Conservation (phyloP, 2,329 filamentous ascomycete species). For the Pochonia chlamydosporia region DNA sequence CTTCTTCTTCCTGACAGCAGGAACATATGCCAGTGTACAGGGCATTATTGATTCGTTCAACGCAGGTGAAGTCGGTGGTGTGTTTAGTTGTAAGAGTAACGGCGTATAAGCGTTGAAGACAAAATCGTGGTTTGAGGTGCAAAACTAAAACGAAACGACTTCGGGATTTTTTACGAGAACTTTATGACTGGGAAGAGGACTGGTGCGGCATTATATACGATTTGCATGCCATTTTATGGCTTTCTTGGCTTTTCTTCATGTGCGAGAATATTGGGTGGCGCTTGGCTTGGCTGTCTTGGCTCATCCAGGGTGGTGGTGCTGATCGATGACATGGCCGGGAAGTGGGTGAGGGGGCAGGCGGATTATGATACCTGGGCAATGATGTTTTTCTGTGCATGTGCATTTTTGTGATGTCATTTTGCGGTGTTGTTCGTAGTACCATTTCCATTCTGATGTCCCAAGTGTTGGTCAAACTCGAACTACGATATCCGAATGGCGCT, state of each 20-base stretch:
- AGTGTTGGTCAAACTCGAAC: too few relatives aligned
- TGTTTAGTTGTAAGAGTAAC: conserved; percentile 70
- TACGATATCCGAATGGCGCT: too few relatives aligned
- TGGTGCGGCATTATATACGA: neutral
- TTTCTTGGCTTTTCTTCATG: neutral
- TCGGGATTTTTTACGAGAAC: neutral
- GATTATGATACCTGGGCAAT: neutral
- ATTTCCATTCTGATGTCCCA: too few relatives aligned
- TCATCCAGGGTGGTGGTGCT: neutral
- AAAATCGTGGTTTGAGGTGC: too few relatives aligned
- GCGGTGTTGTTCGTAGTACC: neutral
- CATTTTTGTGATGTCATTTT: neutral
- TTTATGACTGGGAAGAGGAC: too few relatives aligned
- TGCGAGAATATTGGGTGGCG: neutral
- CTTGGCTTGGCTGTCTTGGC: neutral
- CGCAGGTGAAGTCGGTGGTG: conserved; percentile 56
- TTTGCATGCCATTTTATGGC: neutral
- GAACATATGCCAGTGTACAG: conserved; percentile 74
- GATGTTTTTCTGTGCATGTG: neutral
- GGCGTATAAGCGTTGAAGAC: conserved; percentile 51
- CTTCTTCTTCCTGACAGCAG: conserved; percentile 72
- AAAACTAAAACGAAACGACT: too few relatives aligned
- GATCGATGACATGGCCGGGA: neutral
- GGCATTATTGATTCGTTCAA: conserved; percentile 70
- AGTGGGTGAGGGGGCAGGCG: neutral